Conservation (phyloP, 2,329 filamentous ascomycete species). For the Aureobasidium mangrovei region DNA sequence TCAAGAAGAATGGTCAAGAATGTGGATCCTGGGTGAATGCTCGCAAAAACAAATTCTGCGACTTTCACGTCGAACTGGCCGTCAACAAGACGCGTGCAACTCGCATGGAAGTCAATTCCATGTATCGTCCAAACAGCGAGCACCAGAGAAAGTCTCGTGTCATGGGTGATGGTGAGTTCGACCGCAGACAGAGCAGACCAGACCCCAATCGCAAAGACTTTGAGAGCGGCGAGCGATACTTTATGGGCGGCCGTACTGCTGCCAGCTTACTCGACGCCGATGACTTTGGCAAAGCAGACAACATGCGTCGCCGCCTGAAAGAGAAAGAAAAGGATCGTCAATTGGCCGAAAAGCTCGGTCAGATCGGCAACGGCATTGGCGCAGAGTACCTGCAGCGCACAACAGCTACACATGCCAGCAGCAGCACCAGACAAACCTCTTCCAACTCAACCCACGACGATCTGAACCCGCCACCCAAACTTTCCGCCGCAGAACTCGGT, state of each 20-base stretch:
- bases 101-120: slow-evolving; percentile 72
- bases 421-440: slow-evolving; percentile 14
- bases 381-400: slow-evolving; percentile 57
- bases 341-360: slow-evolving; percentile 58
- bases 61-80: slow-evolving; percentile 80
- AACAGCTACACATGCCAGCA: slow-evolving; percentile 10
- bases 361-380: slow-evolving; percentile 56
- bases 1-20: slow-evolving; percentile 72
- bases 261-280: slow-evolving; percentile 58
- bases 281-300: slow-evolving; percentile 40
- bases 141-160: slow-evolving; percentile 12
- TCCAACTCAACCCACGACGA: slow-evolving; percentile 14
- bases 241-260: slow-evolving; percentile 34
- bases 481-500: slow-evolving; percentile 30
- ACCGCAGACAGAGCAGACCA: background rate
- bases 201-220: slow-evolving; percentile 25
- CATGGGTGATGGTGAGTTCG: background rate
- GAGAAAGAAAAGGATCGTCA: slow-evolving; percentile 62
- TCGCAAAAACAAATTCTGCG: slow-evolving; percentile 81
- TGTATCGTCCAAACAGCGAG: slow-evolving; percentile 29
- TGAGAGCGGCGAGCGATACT: slow-evolving; percentile 19
- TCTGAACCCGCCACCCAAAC: slow-evolving; percentile 18
- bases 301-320: slow-evolving; percentile 45
- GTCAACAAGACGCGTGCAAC: slow-evolving; percentile 60
- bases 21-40: slow-evolving; percentile 83